Evolutionary conservation across 2,329 filamentous ascomycete species (phyloP), one percentile per base, ranked within the genome.

Genomic region (Paecilomyces fulvus): DNA sequence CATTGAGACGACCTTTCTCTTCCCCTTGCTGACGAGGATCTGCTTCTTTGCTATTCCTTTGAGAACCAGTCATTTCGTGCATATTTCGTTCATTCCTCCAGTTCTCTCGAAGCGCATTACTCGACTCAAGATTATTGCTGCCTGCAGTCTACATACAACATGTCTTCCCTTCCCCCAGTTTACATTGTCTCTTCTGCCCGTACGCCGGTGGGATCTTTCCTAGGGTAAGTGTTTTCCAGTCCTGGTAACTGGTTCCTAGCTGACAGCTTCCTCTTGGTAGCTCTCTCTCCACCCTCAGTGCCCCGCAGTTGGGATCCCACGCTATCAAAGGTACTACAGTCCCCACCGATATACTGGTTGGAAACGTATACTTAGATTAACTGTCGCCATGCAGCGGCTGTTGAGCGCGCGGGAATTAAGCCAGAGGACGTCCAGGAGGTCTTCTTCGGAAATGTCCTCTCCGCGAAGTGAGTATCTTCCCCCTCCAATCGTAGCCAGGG

Each of bases 401-500:
- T 99, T 64, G 88, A 91, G 77, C 88, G 90, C 68, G 89, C 88
- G 56, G 83, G 87, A 69, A 85, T 99, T 78, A 92, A 95, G 78
- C 82, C 90, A 55, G 85, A 91, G 68, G 85, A 95, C 72, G 89
- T 99, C 57, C 86, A 99, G 72, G 94, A 99, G 75, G 90, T 99
- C 71, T 95, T 94, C 81, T 95, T 96, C 71, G 94, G 94, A 75
- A 99, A 99, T 80, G 94, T 99, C 64, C 83, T 99, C 68, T 95
- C 92, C 58, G 94, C 92, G 73, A 92, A 92, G 92, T 96, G 82
- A 67, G 81, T 69, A 37, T 14, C 17, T 37, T 61, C 54, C 46
- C 55, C 17, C 30, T 33, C 37, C 48, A 2, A 52, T 33, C 10
- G 46, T 53, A 37, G 7, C 51, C 52, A n/a, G 52, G 53, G 56